These are phyloP conservation scores for Fusarium humuli DNA, from an alignment of 2,329 filamentous ascomycete genomes.

Conservation along the genomic window DNA sequence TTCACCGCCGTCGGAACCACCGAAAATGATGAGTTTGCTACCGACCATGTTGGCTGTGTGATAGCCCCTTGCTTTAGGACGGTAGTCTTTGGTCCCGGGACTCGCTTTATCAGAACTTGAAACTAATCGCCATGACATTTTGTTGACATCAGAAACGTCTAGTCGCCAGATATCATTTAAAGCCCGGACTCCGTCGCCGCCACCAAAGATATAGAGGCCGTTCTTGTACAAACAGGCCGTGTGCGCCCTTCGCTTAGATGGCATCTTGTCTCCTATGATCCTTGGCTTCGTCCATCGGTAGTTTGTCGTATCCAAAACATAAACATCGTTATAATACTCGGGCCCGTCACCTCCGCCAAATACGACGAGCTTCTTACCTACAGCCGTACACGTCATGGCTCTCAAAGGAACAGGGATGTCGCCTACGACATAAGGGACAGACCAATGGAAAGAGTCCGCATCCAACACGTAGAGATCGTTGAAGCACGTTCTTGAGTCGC, in stretches of 20 bases:
- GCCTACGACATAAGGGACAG: conserved; percentile 71
- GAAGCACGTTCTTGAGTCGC: conserved; percentile 74
- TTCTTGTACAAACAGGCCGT: conserved; percentile 79
- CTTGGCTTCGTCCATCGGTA: conserved; percentile 74
- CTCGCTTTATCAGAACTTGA: conserved; percentile 59
- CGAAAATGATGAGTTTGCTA: conserved; percentile 77
- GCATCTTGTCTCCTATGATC: conserved; percentile 67
- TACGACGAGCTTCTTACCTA: conserved; percentile 76
- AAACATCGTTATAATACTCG: conserved; percentile 78
- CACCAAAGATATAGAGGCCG: conserved; percentile 78
- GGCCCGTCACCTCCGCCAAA: conserved; percentile 78
- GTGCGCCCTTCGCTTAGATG: conserved; percentile 73
- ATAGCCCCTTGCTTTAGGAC: conserved; percentile 74
- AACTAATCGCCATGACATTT: conserved; percentile 76
- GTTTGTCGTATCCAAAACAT: conserved; percentile 77
- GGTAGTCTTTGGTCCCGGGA: conserved; percentile 52
- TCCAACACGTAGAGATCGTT: conserved; percentile 77
- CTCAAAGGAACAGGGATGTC: conserved; percentile 73
- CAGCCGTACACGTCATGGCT: conserved; percentile 78
- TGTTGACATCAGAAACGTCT: conserved; percentile 73
- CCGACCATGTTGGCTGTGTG: conserved; percentile 80
- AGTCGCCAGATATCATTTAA: conserved; percentile 80
- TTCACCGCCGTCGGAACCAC: conserved; percentile 76
- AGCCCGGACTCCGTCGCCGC: conserved; percentile 76
- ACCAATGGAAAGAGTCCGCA: conserved; percentile 78